Evolutionary conservation across 2,329 filamentous ascomycete species (phyloP).

Genomic region (Trichoderma breve): DNA sequence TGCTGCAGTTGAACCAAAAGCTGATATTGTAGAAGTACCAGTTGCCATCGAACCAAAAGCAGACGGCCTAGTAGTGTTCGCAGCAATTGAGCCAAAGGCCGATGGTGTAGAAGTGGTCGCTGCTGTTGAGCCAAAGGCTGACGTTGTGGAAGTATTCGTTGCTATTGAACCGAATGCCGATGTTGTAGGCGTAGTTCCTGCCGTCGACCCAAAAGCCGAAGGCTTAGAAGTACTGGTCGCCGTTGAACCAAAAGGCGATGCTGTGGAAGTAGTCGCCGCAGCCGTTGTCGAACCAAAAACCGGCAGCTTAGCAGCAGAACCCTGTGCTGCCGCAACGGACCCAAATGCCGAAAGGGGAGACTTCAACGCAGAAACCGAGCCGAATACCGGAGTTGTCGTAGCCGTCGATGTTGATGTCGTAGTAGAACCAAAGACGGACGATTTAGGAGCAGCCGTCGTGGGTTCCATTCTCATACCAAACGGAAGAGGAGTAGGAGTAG

Average conservation of each 20-base stretch:
- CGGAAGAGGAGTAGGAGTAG: neutral
- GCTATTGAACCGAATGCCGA: no score
- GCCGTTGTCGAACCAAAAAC: neutral
- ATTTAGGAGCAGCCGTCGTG: neutral
- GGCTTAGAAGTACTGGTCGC: neutral
- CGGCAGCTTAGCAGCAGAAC: neutral
- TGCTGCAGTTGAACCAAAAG: neutral
- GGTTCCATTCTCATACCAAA: neutral
- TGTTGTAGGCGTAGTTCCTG: no score
- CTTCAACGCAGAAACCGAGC: neutral
- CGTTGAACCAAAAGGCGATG: neutral
- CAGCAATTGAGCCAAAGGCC: neutral
- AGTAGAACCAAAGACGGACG: neutral
- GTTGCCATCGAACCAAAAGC: no score
- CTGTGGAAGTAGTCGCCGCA: neutral
- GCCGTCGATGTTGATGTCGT: neutral
- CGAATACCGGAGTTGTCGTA: neutral
- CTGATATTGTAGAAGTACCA: neutral
- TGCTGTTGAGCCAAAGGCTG: neutral
- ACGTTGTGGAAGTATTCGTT: accelerated
- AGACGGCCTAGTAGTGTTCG: neutral
- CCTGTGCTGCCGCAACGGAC: neutral
- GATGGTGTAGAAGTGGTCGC: neutral
- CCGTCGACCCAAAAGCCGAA: neutral
- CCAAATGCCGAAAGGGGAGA: neutral